Conservation (phyloP, 2,329 filamentous ascomycete species). For the Tolypocladium amazonense region DNA sequence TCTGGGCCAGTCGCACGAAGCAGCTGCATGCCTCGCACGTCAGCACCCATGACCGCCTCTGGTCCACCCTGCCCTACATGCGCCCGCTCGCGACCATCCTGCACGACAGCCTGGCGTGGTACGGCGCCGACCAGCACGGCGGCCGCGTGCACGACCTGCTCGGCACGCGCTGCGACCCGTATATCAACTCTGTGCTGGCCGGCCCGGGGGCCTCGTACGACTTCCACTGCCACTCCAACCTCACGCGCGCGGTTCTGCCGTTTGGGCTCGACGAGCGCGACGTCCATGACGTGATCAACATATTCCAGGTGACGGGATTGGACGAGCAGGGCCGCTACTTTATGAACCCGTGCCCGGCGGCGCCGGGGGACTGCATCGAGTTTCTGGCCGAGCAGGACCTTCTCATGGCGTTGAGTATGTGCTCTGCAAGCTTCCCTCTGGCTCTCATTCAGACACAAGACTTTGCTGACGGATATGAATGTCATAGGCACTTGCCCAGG, state of each 20-base stretch:
- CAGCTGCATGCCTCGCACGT: slow-evolving; percentile 73
- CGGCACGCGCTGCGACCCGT: slow-evolving; percentile 76
- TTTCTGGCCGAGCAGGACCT: slow-evolving; percentile 75
- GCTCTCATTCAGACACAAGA: no score
- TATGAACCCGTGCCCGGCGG: slow-evolving; percentile 54
- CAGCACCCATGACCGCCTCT: slow-evolving; percentile 59
- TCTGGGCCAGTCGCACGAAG: slow-evolving; percentile 72
- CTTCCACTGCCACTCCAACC: slow-evolving; percentile 77
- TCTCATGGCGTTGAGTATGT: slow-evolving; percentile 45
- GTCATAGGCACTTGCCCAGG: slow-evolving; percentile 58
- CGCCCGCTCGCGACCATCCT: slow-evolving; percentile 63
- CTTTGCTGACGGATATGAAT: neutral
- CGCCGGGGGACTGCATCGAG: slow-evolving; percentile 51
- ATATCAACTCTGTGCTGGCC: slow-evolving; percentile 64
- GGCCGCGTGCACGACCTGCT: slow-evolving; percentile 67
- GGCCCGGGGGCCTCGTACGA: slow-evolving; percentile 53
- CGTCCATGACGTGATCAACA: slow-evolving; percentile 76
- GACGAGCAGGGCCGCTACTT: slow-evolving; percentile 65
- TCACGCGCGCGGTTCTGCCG: slow-evolving; percentile 60
- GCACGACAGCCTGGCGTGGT: slow-evolving; percentile 53
- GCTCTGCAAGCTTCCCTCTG: neutral
- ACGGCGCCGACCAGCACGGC: slow-evolving; percentile 51
- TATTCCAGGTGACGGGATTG: slow-evolving; percentile 76
- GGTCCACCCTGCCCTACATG: slow-evolving; percentile 70
- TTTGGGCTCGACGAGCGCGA: slow-evolving; percentile 61